These are phyloP conservation scores for Aspergillus phoenicis DNA, from an alignment of 2,329 filamentous ascomycete genomes.

Conservation along the genomic window DNA sequence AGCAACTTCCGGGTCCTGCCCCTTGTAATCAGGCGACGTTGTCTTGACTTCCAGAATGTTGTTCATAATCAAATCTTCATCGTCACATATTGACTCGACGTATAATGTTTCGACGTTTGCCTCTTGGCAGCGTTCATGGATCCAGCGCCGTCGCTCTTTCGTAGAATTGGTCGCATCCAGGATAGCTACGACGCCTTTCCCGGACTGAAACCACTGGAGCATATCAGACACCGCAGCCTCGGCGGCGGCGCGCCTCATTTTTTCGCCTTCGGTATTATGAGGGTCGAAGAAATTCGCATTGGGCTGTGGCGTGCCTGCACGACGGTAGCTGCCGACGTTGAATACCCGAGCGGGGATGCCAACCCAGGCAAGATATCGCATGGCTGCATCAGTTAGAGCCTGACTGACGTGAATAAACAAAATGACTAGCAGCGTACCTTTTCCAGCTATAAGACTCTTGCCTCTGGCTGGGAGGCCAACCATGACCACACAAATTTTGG, in stretches of 20 bases:
- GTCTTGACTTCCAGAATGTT: slow-evolving; percentile 98
- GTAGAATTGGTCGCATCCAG: slow-evolving; percentile 97
- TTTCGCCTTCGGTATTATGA: slow-evolving; percentile 85
- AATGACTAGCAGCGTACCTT: slow-evolving; percentile 64
- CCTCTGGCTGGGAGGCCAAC: slow-evolving; percentile 92
- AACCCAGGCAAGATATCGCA: slow-evolving; percentile 94
- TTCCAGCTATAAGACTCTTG: slow-evolving; percentile 97
- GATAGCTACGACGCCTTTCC: slow-evolving; percentile 82
- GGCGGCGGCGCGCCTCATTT: slow-evolving; percentile 81
- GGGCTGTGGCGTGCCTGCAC: slow-evolving; percentile 84
- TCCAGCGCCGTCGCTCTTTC: slow-evolving; percentile 86
- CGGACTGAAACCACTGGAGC: slow-evolving; percentile 83
- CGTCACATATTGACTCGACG: slow-evolving; percentile 95
- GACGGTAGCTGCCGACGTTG: slow-evolving; percentile 96
- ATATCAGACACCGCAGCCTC: slow-evolving; percentile 92
- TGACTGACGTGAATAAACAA: neutral
- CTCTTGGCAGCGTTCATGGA: slow-evolving; percentile 73
- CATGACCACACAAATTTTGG: slow-evolving; percentile 98
- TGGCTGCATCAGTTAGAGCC: slow-evolving; percentile 56
- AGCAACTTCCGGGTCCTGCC: slow-evolving; percentile 89
- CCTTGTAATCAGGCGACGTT: slow-evolving; percentile 89
- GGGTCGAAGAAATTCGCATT: slow-evolving; percentile 94
- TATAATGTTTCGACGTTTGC: slow-evolving; percentile 88
- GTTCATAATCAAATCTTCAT: slow-evolving; percentile 94
- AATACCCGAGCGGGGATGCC: slow-evolving; percentile 92